A percentile compares a stretch with the other conserved stretches of the same genome.
Evolutionary conservation across 768 basidiomycete species (phyloP).

Genomic region (Sporobolomyces pararoseus): DNA sequence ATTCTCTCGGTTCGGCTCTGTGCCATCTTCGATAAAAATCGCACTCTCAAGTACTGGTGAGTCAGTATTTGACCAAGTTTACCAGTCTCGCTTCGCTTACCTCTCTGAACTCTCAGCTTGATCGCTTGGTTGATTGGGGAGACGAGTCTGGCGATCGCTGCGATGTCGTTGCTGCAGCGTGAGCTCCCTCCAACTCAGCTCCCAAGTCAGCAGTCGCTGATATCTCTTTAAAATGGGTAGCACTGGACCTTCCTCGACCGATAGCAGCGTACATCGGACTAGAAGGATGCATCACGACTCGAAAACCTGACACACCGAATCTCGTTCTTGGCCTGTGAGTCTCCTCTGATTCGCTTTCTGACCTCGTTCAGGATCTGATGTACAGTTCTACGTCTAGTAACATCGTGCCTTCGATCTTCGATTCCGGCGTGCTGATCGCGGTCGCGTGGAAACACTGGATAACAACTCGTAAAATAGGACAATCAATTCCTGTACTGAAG

Average conservation of each 20-base stretch:
- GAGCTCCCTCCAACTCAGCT: neutral
- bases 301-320: no score
- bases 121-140: neutral
- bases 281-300: no score
- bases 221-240: neutral
- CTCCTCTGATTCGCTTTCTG: no score
- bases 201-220: neutral
- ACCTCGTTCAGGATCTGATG: no score
- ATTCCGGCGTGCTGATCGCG: neutral
- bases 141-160: neutral
- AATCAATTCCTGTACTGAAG: neutral
- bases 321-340: no score
- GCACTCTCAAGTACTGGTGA: neutral
- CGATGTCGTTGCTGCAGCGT: neutral
- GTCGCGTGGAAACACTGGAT: neutral
- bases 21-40: neutral
- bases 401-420: neutral
- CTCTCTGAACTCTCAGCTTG: neutral
- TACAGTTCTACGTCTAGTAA: no score
- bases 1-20: neutral
- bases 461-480: neutral
- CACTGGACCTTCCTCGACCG: neutral
- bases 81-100: no score
- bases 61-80: neutral
- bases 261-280: no score